Evolutionary conservation across 2,329 filamentous ascomycete genomes (phyloP), one percentile per base, ranked within the genome.

Genomic region (Fusarium sp.): DNA sequence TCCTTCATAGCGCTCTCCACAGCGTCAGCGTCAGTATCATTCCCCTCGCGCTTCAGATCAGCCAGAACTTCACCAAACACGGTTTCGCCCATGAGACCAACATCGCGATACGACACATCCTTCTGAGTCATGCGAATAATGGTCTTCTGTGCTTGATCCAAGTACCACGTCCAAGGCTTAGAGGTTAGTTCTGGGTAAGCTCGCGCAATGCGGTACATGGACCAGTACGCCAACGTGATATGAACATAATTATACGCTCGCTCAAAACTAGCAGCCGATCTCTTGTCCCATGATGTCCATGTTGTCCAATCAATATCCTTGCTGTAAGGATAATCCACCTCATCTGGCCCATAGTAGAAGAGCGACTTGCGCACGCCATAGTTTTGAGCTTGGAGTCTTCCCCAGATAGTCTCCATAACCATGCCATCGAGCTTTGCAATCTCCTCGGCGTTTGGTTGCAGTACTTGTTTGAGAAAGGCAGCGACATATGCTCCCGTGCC

Each of bases 221-320:
- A 79, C 87, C 87, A 90, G 72, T 89, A 89, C 1, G 84, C 79
- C 1, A 83, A 86, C 0, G 83, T 78, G 0, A 87, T 84, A 65
- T 89, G 87, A 4, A 89, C 83, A 65, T 90, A 90, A 68, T 90
- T 82, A 67, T 90, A 90, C 0, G 87, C 86, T 4, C 88, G 81
- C 22, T 84, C 81, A 0, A 83, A 80, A 0, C 77, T 77, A 62
- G 84, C 84, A 0, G 88, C 81, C 0, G 79, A 76, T 1, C 77
- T 71, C 57, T 81, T 79, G 59, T 86, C 81, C 87, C 87, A 89
- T 0, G 84, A 84, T 10, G 79, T 81, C 84, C 85, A 87, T 10
- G 78, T 80, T 0, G 71, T 72, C 86, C 86, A 89, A 69, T 87
- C 76, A 8, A 84, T 79, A 0, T 67, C 71, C 0, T 78, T 48